Base-by-base conservation (phyloP, 176 grass and related monocot genomes). In the Aegilops sharonensis region DNA sequence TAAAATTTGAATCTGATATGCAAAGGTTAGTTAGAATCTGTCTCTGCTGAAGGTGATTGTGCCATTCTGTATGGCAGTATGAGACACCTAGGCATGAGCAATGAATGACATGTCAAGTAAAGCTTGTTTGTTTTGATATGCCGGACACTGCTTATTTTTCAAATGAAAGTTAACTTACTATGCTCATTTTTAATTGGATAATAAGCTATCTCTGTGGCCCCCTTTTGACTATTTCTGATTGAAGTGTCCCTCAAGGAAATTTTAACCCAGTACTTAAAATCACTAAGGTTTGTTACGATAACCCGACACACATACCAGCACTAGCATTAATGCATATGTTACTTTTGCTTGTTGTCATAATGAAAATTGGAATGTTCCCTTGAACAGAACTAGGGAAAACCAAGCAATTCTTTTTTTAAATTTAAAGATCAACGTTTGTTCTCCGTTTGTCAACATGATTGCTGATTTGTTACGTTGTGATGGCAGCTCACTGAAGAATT, bases 401-500 rank as follows among this genome's bases (percentile, higher is more conserved):
- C 13, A 37, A 72, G 36, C 39, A 73, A 25, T 25, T 25, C 25
- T 25, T 25, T 25, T 25, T 25, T 25, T 25, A 25, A 25, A 72
- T 18, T 77, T 54, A 18, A 18, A 72, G 39, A 20, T 23, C 64
- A 25, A 12, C 73, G 15, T 8, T 75, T 67, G 13, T 13, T 81
- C 76, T 29, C 20, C 18, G 2, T 61, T 68, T 54, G 72, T 74
- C 13, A 54, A 73, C 10, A 56, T 83, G 18, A 48, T 50, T 72
- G 2, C 59, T 88, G 27, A 81, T 86, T 83, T 75, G 20, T 83
- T 13, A 50, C 90, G 23, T 82, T 86, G 3, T 54, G 23, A 32
- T 90, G 68, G 32, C 36, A 97, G 94, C 90, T 97, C 70, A 92
- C 90, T 43, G 88, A 91, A 50, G 87, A 97, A 80, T 89, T 83